A percentile compares a stretch with the other conserved stretches of the same genome.
Evolutionary conservation across 2,329 filamentous ascomycete genomes (phyloP).

Genomic region (Pseudomassariella vexata): DNA sequence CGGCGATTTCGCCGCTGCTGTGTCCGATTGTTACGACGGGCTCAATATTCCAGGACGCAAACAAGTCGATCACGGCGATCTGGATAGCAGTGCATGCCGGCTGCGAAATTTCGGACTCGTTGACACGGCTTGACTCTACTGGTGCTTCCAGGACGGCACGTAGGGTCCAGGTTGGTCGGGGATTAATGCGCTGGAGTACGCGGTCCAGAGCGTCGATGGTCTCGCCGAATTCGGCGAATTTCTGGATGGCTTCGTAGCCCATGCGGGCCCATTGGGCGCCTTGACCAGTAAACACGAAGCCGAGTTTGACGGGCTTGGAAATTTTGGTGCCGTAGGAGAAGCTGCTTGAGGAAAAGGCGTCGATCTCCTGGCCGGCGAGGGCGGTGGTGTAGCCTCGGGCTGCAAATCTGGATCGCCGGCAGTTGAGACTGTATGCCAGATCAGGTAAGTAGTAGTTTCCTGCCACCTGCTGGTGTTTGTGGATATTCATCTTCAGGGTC

Average conservation of each 20-base stretch:
- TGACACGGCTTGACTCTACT: not conserved
- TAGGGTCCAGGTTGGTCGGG: slow-evolving; percentile 2
- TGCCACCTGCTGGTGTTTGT: slow-evolving; percentile 11
- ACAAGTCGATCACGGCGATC: slow-evolving; percentile 33
- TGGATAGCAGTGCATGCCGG: slow-evolving; percentile 40
- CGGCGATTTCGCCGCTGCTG: slow-evolving; percentile 35
- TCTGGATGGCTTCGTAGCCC: slow-evolving; percentile 22
- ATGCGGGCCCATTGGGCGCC: slow-evolving; percentile 37
- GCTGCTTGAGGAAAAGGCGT: slow-evolving; percentile 3
- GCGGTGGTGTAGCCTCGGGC: not conserved
- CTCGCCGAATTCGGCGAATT: slow-evolving; percentile 5
- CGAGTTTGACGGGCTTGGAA: slow-evolving; percentile 22
- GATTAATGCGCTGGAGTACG: not conserved
- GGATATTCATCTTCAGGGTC: slow-evolving; percentile 13
- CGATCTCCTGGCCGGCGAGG: not conserved
- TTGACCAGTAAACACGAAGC: slow-evolving; percentile 38
- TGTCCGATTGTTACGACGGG: slow-evolving; percentile 31
- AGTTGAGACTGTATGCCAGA: slow-evolving; percentile 10
- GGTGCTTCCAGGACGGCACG: not conserved
- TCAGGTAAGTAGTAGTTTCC: slow-evolving; percentile 11
- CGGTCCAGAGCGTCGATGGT: not conserved
- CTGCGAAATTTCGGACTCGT: slow-evolving; percentile 14
- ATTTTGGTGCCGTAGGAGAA: slow-evolving; percentile 2
- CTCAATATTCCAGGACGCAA: slow-evolving; percentile 28
- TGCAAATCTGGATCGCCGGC: slow-evolving; percentile 2